Conservation (phyloP, 208 protist species). For the Acanthamoeba royreba region DNA sequence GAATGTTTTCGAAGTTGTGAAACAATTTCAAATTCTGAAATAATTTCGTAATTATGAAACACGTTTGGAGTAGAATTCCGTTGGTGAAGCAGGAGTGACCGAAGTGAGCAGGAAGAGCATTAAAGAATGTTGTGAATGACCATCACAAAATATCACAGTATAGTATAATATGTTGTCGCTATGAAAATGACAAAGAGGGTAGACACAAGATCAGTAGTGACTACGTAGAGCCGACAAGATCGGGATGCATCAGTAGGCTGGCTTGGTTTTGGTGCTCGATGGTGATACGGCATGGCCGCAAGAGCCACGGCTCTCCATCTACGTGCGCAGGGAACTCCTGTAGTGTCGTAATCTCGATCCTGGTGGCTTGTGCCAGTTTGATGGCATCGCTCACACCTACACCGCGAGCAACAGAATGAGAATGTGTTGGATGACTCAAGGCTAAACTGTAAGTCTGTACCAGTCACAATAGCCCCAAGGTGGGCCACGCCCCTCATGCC, state of each 20-base stretch:
- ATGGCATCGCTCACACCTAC: background rate
- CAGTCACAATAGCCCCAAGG: slow-evolving; percentile 5
- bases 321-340: background rate
- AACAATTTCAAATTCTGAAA: too few species aligned
- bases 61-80: too few species aligned
- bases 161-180: too few species aligned
- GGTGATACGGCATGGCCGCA: background rate
- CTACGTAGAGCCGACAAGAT: too few species aligned
- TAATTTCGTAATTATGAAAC: too few species aligned
- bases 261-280: background rate
- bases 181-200: too few species aligned
- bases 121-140: too few species aligned
- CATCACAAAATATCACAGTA: too few species aligned
- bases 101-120: too few species aligned
- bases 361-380: background rate
- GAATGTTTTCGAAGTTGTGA: too few species aligned
- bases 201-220: too few species aligned
- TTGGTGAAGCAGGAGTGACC: too few species aligned
- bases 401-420: background rate
- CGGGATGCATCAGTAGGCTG: background rate
- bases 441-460: background rate
- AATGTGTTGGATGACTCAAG: background rate
- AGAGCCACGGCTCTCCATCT: background rate
- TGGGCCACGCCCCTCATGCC: slow-evolving; percentile 10
- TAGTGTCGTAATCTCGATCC: background rate